A percentile compares a stretch with the other conserved stretches of the same genome.
These are phyloP conservation scores for Adansonia digitata DNA, from an alignment of 345 rosid genomes.

Conservation along the genomic window DNA sequence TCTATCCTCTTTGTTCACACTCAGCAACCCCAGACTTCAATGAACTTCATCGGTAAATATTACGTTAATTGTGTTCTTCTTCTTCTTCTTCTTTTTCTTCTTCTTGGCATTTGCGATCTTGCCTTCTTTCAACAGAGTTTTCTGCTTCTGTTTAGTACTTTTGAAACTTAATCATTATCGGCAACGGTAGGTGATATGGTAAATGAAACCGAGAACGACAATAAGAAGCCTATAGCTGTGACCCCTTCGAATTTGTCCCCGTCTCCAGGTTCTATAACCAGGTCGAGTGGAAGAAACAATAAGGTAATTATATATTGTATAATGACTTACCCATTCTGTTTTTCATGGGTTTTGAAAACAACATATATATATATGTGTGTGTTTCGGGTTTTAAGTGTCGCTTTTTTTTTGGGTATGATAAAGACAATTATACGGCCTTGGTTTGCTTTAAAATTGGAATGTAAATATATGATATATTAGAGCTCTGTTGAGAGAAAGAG, in stretches of 20 bases:
- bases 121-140: not conserved
- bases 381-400: too few species aligned
- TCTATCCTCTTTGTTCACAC: constrained; percentile 24
- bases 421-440: too few species aligned
- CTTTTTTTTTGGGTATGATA: too few species aligned
- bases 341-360: too few species aligned
- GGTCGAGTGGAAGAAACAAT: constrained; percentile 3
- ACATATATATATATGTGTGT: too few species aligned
- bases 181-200: not conserved
- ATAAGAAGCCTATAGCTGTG: not conserved
- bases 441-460: constrained; percentile 7
- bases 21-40: constrained; percentile 19
- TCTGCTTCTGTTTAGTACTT: not conserved
- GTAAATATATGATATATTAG: not conserved
- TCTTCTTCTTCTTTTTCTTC: too few species aligned
- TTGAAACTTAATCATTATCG: not conserved
- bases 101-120: not conserved
- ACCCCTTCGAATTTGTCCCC: constrained; percentile 11
- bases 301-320: constrained; percentile 8
- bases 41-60: constrained; percentile 19
- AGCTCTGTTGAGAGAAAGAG: constrained; percentile 12
- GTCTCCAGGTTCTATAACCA: constrained; percentile 17
- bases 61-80: too few species aligned
- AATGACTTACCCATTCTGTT: too few species aligned
- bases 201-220: not conserved